Conservation (phyloP, 1,139 yeast species). For the Pichia sp. region DNA sequence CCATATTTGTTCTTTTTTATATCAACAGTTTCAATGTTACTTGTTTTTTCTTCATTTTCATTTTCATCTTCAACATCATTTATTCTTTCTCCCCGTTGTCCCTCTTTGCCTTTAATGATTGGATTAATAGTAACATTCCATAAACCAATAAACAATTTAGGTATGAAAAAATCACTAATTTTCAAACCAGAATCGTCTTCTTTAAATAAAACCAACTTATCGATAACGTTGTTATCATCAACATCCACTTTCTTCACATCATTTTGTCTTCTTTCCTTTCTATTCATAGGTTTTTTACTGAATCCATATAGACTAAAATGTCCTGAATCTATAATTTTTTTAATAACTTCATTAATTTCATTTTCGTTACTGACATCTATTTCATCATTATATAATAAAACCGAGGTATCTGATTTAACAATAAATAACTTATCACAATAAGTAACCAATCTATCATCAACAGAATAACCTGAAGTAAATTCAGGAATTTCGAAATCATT, state of each 20-base stretch:
- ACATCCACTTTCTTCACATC: background rate
- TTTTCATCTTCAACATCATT: background rate
- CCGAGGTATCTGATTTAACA: slow-evolving; percentile 16
- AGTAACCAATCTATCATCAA: slow-evolving; percentile 18
- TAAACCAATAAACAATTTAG: background rate
- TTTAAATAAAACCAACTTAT: slow-evolving; percentile 10
- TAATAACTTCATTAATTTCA: slow-evolving; percentile 11
- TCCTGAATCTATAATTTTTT: slow-evolving; percentile 13
- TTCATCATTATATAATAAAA: slow-evolving; percentile 13
- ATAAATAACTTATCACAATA: slow-evolving; percentile 17
- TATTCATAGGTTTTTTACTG: slow-evolving; percentile 11
- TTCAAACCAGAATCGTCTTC: slow-evolving; percentile 6
- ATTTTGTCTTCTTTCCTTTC: slow-evolving; percentile 16
- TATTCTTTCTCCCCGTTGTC: background rate
- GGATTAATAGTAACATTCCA: slow-evolving; percentile 3
- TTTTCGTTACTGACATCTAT: slow-evolving; percentile 9
- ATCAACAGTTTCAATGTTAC: background rate
- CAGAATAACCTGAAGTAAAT: slow-evolving; percentile 3
- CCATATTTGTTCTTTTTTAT: background rate
- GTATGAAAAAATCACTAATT: background rate
- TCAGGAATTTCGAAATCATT: slow-evolving; percentile 6
- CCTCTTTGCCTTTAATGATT: background rate
- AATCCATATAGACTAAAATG: slow-evolving; percentile 15
- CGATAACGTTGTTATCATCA: slow-evolving; percentile 2
- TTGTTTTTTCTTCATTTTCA: background rate